Evolutionary conservation across 441 rosid genomes (phyloP).

Genomic region (Hura crepitans): DNA sequence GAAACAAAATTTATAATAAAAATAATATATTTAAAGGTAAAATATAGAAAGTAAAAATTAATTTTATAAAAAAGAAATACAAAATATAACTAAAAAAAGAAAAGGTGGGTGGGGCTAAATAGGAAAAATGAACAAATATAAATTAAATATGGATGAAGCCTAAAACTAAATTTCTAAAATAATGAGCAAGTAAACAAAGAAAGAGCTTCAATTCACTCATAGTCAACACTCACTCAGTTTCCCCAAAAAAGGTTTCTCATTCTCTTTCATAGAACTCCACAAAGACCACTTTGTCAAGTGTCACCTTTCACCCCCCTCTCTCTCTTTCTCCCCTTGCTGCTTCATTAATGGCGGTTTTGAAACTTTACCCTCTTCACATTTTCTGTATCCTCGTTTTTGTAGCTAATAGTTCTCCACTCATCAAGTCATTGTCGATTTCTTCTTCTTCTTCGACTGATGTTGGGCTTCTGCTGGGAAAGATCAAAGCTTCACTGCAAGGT

Average conservation of each 20-base stretch:
- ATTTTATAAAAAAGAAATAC: no score
- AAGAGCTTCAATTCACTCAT: slow-evolving; percentile 4
- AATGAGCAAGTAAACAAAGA: slow-evolving; percentile 35
- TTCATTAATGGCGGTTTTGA: slow-evolving; percentile 48
- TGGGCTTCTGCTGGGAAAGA: slow-evolving; percentile 62
- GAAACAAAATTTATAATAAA: no score
- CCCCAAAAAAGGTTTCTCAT: slow-evolving; percentile 23
- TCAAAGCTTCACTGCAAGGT: slow-evolving; percentile 77
- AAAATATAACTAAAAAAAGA: no score
- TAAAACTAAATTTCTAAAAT: slow-evolving; percentile 12
- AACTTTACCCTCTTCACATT: slow-evolving; percentile 34
- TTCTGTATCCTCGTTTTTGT: slow-evolving; percentile 30
- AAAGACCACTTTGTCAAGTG: slow-evolving; percentile 12
- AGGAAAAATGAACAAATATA: no score
- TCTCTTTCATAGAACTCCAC: slow-evolving; percentile 20
- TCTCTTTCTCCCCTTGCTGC: slow-evolving; percentile 6
- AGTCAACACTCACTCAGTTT: slow-evolving; percentile 51
- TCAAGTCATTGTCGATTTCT: slow-evolving; percentile 22
- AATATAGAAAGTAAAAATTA: no score
- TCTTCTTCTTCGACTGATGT: slow-evolving; percentile 57
- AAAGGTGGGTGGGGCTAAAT: no score
- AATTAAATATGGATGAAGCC: no score
- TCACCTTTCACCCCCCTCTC: slow-evolving; percentile 17
- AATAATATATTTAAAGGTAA: no score
- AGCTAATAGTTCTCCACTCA: slow-evolving; percentile 18